Percentiles rank a stretch among this genome's conserved stretches.
These are phyloP conservation scores for Primulina huaijiensis DNA, from an alignment of 257 asterid genomes.

Conservation along the genomic window DNA sequence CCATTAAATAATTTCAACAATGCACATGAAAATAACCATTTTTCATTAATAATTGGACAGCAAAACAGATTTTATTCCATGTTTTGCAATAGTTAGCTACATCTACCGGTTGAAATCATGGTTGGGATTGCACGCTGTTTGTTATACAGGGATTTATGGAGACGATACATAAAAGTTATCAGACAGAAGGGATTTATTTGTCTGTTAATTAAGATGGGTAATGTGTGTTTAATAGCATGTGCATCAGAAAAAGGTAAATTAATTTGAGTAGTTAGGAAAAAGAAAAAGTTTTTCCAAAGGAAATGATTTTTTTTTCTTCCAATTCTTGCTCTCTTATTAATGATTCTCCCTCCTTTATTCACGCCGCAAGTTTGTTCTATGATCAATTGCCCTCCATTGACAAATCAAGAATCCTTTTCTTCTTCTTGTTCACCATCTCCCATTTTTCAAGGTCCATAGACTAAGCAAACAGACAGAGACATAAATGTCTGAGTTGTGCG, in stretches of 20 bases:
- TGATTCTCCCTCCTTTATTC: slow-evolving; percentile 48
- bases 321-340: neutral
- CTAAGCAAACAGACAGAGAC: neutral
- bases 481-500: slow-evolving; percentile 50
- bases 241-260: neutral
- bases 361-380: slow-evolving; percentile 60
- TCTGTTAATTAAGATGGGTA: neutral
- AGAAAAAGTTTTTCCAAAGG: slow-evolving; percentile 10
- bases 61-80: neutral
- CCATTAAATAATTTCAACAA: neutral
- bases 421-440: slow-evolving; percentile 36
- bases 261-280: neutral
- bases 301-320: slow-evolving; percentile 8
- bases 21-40: neutral
- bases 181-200: neutral
- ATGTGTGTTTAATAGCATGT: neutral
- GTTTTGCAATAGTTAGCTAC: neutral
- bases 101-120: no score
- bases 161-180: no score
- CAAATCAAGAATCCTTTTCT: slow-evolving; percentile 26
- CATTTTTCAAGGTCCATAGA: slow-evolving; percentile 26
- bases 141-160: neutral
- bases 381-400: slow-evolving; percentile 21
- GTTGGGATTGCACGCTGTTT: neutral
- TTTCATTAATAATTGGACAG: neutral